A percentile compares a stretch with the other conserved stretches of the same genome.
phyloP scores from a whole-genome alignment of 2,329 filamentous ascomycete genomes.

The Penicillium digitatum region DNA sequence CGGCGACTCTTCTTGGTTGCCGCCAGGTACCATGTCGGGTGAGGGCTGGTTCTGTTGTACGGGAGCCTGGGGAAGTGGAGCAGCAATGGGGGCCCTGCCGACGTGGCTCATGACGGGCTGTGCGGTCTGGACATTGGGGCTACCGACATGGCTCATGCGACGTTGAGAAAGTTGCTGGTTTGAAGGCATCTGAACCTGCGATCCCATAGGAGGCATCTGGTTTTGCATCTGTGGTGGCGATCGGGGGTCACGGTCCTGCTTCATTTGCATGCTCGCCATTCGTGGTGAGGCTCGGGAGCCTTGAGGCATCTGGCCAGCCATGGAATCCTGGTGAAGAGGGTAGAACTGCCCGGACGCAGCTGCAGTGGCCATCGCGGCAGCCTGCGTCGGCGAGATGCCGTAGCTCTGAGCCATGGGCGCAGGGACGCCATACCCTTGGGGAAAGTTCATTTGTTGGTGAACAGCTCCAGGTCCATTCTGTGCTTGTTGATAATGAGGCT shows the following conservation, averaged over 20 bases:
- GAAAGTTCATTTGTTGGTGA: conserved; percentile 73
- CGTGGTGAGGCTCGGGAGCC: conserved; percentile 66
- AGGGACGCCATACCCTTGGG: conserved; percentile 70
- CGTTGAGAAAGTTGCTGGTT: conserved; percentile 60
- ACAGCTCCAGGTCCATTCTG: conserved; percentile 58
- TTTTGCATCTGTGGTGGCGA: conserved; percentile 70
- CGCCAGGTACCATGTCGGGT: conserved; percentile 69
- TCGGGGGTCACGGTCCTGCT: conserved; percentile 70
- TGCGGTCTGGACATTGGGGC: conserved; percentile 68
- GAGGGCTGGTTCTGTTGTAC: conserved; percentile 68
- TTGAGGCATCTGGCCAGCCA: conserved; percentile 57
- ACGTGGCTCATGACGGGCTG: conserved; percentile 72
- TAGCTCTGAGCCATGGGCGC: conserved; percentile 70
- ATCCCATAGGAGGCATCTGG: conserved; percentile 50
- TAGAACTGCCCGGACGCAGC: conserved; percentile 83
- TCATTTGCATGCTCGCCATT: conserved; percentile 64
- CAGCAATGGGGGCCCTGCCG: conserved; percentile 50
- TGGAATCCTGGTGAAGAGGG: conserved; percentile 67
- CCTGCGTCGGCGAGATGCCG: conserved; percentile 76
- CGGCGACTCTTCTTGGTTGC: conserved; percentile 75
- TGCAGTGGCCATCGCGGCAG: conserved; percentile 89
- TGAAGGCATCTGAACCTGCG: conserved; percentile 49
- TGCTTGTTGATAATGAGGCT: conserved; percentile 64
- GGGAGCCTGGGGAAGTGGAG: conserved; percentile 53
- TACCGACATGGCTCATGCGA: conserved; percentile 71